Evolutionary conservation across 768 basidiomycete species (phyloP).

Genomic region (Pleurotus ostreatus): DNA sequence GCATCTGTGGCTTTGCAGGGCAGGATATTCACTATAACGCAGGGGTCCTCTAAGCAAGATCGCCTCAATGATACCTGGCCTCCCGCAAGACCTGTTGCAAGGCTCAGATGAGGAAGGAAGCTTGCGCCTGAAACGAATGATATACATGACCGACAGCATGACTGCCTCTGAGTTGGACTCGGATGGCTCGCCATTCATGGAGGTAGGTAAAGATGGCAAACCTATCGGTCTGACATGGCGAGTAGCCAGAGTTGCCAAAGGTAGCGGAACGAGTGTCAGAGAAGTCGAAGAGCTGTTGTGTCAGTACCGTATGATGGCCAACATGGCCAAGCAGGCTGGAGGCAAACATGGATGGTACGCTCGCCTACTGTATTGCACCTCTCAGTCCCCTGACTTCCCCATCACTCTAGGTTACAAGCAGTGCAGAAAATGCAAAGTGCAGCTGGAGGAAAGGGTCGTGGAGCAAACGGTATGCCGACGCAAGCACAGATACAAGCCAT

Average conservation of each 20-base stretch:
- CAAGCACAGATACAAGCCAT: slow-evolving; percentile 93
- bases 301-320: slow-evolving; percentile 98
- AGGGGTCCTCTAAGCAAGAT: slow-evolving; percentile 99
- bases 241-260: slow-evolving; percentile 84
- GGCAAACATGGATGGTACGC: slow-evolving; percentile 92
- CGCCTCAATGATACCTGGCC: slow-evolving; percentile 97
- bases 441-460: slow-evolving; percentile 80
- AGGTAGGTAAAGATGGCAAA: slow-evolving; percentile 76
- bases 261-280: slow-evolving; percentile 90
- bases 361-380: not conserved
- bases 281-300: slow-evolving; percentile 98
- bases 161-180: slow-evolving; percentile 90
- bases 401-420: slow-evolving; percentile 60
- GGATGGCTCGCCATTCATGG: slow-evolving; percentile 90
- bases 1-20: slow-evolving; percentile 3
- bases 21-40: slow-evolving; percentile 12
- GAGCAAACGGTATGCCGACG: slow-evolving; percentile 85
- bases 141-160: slow-evolving; percentile 99
- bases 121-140: slow-evolving; percentile 91
- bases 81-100: slow-evolving; percentile 86
- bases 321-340: slow-evolving; percentile 97
- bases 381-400: slow-evolving; percentile 8
- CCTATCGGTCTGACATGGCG: slow-evolving; percentile 87
- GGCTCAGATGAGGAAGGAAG: slow-evolving; percentile 94
- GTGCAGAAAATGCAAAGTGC: slow-evolving; percentile 94